phyloP scores from a whole-genome alignment of 2,329 filamentous ascomycete genomes.

The Rhynchosporium graminicola region DNA sequence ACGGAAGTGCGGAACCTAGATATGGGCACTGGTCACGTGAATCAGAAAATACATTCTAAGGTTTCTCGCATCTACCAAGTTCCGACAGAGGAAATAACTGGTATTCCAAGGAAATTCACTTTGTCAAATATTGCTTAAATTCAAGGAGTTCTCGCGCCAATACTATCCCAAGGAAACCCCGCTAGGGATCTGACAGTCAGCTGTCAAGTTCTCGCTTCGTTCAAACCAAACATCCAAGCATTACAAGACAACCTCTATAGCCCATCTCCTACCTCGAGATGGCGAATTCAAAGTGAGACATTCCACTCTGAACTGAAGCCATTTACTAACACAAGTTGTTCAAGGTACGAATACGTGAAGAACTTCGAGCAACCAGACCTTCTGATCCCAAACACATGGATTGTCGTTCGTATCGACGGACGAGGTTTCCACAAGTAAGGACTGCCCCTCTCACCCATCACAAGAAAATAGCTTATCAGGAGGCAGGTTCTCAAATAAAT shows the following conservation, averaged over 20 bases:
- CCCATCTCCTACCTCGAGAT: conserved; percentile 20
- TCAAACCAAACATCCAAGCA: background rate
- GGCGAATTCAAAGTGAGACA: conserved; percentile 38
- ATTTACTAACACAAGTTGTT: background rate
- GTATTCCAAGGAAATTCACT: too few species aligned
- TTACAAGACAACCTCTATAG: background rate
- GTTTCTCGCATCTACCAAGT: too few species aligned
- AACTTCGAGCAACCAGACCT: conserved; percentile 80
- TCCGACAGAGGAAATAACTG: too few species aligned
- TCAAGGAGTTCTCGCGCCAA: background rate
- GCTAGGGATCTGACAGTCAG: too few species aligned
- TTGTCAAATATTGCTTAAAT: too few species aligned
- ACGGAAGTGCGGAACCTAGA: background rate
- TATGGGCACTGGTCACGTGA: background rate
- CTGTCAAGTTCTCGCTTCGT: background rate
- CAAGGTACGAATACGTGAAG: conserved; percentile 91
- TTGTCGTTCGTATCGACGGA: conserved; percentile 91
- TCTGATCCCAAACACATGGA: conserved; percentile 89
- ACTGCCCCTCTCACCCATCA: background rate
- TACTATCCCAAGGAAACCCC: too few species aligned
- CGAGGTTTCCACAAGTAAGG: conserved; percentile 89
- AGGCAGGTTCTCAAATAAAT: conserved; percentile 76
- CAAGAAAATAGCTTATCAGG: background rate
- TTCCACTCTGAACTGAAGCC: background rate
- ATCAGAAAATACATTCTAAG: background rate